A percentile compares a stretch with the other conserved stretches of the same genome.
These are phyloP conservation scores for Pyrus pyrifolia DNA, from an alignment of 306 rosid genomes.

Conservation along the genomic window DNA sequence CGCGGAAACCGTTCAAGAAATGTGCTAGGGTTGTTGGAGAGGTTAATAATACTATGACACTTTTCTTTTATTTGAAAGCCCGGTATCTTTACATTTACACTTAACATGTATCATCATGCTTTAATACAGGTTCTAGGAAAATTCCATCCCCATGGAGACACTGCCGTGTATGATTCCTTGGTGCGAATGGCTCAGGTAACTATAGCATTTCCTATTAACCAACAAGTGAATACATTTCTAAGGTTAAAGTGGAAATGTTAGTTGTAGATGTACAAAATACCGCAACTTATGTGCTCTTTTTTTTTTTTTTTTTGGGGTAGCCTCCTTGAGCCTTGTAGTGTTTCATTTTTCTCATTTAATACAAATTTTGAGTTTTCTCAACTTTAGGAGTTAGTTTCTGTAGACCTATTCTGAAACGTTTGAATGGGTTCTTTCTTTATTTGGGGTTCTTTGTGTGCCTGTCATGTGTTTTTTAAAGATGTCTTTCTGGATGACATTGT, in stretches of 20 bases:
- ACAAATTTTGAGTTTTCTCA: not conserved
- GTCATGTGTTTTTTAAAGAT: not conserved
- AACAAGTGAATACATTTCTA: not conserved
- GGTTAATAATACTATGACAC: slow-evolving; percentile 32
- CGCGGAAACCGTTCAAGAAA: slow-evolving; percentile 87
- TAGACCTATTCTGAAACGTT: not conserved
- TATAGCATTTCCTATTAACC: not conserved
- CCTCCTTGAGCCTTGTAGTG: not conserved
- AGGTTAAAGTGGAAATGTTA: not conserved
- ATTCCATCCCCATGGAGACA: slow-evolving; percentile 95
- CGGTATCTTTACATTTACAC: not conserved
- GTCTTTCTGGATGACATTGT: not conserved
- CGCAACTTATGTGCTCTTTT: not conserved
- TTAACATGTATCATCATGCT: slow-evolving; percentile 2
- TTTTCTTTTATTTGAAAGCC: not conserved
- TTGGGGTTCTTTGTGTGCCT: not conserved
- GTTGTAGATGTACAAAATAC: not conserved
- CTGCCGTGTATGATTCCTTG: slow-evolving; percentile 88
- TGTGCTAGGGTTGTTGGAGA: slow-evolving; percentile 99
- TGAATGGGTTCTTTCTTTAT: not conserved
- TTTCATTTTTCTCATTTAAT: not conserved
- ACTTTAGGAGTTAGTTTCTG: not conserved
- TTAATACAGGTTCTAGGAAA: slow-evolving; percentile 78
- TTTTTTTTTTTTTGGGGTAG: not conserved
- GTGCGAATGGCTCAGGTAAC: slow-evolving; percentile 99